Evolutionary conservation across 768 basidiomycete genomes (phyloP), one percentile per base, ranked within the genome.

Genomic region (Podaxis sp.): DNA sequence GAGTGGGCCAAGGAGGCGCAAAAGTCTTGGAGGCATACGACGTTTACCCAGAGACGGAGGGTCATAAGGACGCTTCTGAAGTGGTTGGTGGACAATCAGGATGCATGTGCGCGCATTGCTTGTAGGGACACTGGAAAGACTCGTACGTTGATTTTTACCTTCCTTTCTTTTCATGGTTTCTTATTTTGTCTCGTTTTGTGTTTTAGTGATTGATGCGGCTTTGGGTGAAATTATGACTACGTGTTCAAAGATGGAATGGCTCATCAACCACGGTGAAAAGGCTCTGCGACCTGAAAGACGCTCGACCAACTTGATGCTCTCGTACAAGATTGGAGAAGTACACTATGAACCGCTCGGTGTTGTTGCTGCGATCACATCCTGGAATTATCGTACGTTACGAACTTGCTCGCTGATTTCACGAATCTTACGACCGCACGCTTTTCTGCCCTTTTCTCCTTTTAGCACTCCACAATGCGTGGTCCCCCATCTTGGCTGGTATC

Each of bases 51-150:
- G 67, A 81, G 97, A 46, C 81, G 89, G 71, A 84, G 90, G 64
- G 91, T 99, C 46, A 78, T 98, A 70, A 79, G 93, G 55, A 96
- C 92, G 69, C 71, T 99, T 64, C 80, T 94, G 70, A 91, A 91
- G 66, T 99, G 96, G 96, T 80, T 96, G 4, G 87, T 98, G 37
- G 88, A 91, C 65, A 95, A 98, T 69, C 91, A 95, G 76, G 90
- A 94, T 57, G 75, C 79, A 24, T 93, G 94, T 65, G 93, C 93
- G 36, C 81, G 89, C 46, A 90, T 96, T 27, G 93, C 93, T 24
- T 94, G 93, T 71, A 81, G 96, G 36, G 96, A 99, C 74, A 94
- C 94, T 0, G 96, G 96, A 46, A 99, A 98, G 82, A 98, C 96
- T 27, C 76, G 93, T 93, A 68, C 73, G 90, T 82, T 33, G 40